Base-by-base conservation (phyloP, 768 basidiomycete species). In the Rhodotorula taiwanensis region DNA sequence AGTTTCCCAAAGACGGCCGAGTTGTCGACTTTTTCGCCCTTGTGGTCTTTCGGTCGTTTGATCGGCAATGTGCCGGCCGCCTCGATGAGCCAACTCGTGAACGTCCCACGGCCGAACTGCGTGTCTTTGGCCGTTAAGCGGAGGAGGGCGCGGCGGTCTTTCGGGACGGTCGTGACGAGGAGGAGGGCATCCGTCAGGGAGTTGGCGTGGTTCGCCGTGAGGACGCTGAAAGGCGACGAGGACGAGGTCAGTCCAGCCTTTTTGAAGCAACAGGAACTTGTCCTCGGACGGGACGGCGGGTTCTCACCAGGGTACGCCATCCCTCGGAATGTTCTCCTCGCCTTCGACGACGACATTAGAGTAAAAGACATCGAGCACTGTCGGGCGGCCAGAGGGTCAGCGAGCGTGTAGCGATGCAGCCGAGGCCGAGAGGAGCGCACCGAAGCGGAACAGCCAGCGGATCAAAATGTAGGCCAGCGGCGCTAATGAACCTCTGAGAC, bases 51-150 rank as follows among this genome's bases (percentile, higher is more conserved):
- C 55, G 82, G 80, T 62, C 90, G 80, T 72, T 63, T 57, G 48
- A 93, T 82, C 1, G 90, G 90, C 4, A 93, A 81, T 2, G 91
- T 90, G 18, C 90, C 91, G 15, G 87, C 86, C 23, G 85, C 84
- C 74, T 91, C 88, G 53, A 93, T 89, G 25, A 93, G 80, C 89
- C 90, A 91, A 66, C 86, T 88, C 13, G 87, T 89, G 75, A 93
- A 89, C 5, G 88, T 92, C 67, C 75, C 81, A 47, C 81, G 84
- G 5, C 88, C 87, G 71, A 93, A 93, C 70, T 87, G 86, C 0
- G 89, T 88, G 44, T 88, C 82, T 73, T 93, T 93, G 16, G 90
- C 90, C 0, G 90, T 93, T 45, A 93, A 77, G 18, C 89, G 84
- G 9, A 93, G 76, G 80, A 89, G 83, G 70, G 85, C 84, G 34